Conservation (phyloP, 192 early-diverging fungal genomes). For the Funneliformis mosseae region DNA sequence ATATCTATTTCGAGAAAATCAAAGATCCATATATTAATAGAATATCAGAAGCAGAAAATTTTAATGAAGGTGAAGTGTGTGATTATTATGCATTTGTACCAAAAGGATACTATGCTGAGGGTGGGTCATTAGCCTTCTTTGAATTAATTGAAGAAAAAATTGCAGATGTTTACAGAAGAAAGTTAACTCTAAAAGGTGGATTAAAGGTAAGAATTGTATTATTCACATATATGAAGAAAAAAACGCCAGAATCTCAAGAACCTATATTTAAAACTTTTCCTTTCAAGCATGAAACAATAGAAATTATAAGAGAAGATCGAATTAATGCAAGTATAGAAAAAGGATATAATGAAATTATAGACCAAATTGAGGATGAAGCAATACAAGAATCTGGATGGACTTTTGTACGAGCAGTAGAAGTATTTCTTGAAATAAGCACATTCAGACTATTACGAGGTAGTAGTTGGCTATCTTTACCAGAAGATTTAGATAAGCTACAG, state of each 20-base stretch:
- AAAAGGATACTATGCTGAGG: conserved; percentile 13
- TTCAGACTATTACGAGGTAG: conserved; percentile 8
- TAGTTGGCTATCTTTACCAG: conserved; percentile 18
- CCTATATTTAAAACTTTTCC: conserved; percentile 21
- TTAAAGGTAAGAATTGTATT: conserved; percentile 28
- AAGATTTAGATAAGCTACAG: conserved; percentile 20
- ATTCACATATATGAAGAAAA: conserved; percentile 30
- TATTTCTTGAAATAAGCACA: conserved; percentile 16
- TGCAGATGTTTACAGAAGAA: conserved; percentile 14
- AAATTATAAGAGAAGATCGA: conserved; percentile 18
- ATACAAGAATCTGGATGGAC: conserved; percentile 12
- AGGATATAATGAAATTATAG: conserved; percentile 17
- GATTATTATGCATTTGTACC: conserved; percentile 2
- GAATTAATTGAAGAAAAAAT: conserved; percentile 29
- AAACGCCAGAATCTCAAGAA: background rate
- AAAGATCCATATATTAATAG: too few species aligned
- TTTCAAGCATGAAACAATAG: conserved; percentile 19
- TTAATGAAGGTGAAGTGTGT: too few species aligned
- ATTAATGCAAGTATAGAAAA: conserved; percentile 9
- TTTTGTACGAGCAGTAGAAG: conserved; percentile 14
- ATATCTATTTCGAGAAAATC: too few species aligned
- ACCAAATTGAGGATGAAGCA: conserved; percentile 6
- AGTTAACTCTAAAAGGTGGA: conserved; percentile 18
- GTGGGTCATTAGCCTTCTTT: conserved; percentile 12
- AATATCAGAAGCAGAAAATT: too few species aligned